Percentiles rank a stretch among this genome's conserved stretches.
Conservation (phyloP, 345 rosid genomes). For the Gossypium stocksii region DNA sequence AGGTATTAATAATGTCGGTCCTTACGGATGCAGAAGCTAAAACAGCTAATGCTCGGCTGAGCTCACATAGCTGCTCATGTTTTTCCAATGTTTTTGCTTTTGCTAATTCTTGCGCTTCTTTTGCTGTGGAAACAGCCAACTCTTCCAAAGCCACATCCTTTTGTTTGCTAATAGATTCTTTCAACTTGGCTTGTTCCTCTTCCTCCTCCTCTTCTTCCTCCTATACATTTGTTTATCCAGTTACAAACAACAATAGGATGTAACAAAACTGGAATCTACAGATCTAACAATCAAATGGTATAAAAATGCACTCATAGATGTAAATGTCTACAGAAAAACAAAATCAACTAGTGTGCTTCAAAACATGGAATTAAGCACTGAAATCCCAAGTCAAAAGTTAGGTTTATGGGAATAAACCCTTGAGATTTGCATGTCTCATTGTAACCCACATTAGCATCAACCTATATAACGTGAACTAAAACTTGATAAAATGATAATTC, state of each 20-base stretch:
- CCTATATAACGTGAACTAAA: conserved; percentile 7
- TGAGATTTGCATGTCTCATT: conserved; percentile 9
- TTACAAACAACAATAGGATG: conserved; percentile 7
- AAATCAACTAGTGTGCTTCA: neutral
- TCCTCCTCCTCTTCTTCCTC: conserved; percentile 94
- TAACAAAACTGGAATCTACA: neutral
- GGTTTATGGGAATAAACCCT: neutral
- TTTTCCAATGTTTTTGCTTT: conserved; percentile 82
- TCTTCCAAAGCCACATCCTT: conserved; percentile 83
- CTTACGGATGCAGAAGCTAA: conserved; percentile 96
- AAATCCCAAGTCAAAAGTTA: neutral
- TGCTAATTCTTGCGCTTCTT: conserved; percentile 67
- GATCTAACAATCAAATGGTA: neutral
- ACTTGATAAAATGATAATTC: neutral
- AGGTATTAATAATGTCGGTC: conserved; percentile 13
- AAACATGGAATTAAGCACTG: neutral
- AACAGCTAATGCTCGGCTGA: conserved; percentile 93
- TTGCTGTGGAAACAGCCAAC: conserved; percentile 62
- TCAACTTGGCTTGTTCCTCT: conserved; percentile 80
- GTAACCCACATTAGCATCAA: neutral
- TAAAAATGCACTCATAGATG: neutral
- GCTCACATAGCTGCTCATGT: conserved; percentile 95
- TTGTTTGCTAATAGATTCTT: conserved; percentile 55
- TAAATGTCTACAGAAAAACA: neutral
- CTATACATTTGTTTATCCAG: conserved; percentile 26